These are phyloP conservation scores for Naumovozyma castellii DNA, from an alignment of 805 yeast species.

Conservation along the genomic window DNA sequence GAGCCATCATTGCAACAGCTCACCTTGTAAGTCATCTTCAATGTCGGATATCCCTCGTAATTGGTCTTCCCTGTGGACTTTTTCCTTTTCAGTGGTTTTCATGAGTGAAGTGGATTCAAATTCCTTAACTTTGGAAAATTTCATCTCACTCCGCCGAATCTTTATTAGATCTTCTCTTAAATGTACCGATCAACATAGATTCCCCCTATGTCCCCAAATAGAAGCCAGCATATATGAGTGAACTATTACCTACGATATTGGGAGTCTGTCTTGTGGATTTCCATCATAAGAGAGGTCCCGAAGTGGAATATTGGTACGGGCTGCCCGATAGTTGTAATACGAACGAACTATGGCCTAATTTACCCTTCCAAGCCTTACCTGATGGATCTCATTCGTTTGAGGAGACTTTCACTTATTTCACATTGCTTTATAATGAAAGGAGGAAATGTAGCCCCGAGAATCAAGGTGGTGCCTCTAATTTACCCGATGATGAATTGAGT, in stretches of 20 bases:
- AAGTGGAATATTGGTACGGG: constrained; percentile 81
- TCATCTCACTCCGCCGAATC: too few species aligned
- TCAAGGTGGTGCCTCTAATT: constrained; percentile 31
- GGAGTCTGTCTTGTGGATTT: constrained; percentile 88
- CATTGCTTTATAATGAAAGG: constrained; percentile 60
- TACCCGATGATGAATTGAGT: constrained; percentile 26
- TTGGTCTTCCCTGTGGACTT: not conserved
- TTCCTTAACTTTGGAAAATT: not conserved
- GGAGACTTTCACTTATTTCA: constrained; percentile 87
- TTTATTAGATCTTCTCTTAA: too few species aligned
- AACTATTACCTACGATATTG: constrained; percentile 37
- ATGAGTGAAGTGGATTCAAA: not conserved
- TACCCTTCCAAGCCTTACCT: constrained; percentile 92
- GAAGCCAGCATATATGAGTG: too few species aligned
- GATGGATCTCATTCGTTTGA: constrained; percentile 93
- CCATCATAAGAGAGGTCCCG: constrained; percentile 90
- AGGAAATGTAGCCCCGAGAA: constrained; percentile 26
- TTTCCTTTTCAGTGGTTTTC: not conserved
- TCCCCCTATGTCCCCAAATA: too few species aligned
- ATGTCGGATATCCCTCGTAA: not conserved
- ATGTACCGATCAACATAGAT: too few species aligned
- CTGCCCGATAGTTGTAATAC: constrained; percentile 30
- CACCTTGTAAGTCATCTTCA: constrained; percentile 20
- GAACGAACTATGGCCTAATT: constrained; percentile 58
- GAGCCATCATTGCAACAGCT: constrained; percentile 24